Conservation (phyloP, 225 moss, liverwort and hornwort species). For the Thuidium tamariscinum region DNA sequence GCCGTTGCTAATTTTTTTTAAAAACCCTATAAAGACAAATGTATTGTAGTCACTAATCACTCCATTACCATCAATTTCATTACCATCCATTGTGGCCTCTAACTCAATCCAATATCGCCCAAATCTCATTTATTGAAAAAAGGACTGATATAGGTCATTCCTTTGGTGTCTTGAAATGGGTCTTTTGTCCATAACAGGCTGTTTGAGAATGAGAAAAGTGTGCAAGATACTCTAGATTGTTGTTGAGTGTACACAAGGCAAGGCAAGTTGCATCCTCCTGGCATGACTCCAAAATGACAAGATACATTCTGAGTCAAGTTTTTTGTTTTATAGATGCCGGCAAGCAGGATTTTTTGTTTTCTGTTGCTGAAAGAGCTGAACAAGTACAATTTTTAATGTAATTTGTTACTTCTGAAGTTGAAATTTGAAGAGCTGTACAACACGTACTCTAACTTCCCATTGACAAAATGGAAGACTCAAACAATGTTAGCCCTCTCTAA, state of each 20-base stretch:
- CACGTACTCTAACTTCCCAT: not conserved
- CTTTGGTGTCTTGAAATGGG: fast-evolving
- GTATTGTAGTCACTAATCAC: no score
- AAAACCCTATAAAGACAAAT: no score
- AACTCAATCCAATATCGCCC: no score
- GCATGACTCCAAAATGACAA: not conserved
- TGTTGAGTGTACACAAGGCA: no score
- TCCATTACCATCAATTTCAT: no score
- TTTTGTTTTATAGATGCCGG: not conserved
- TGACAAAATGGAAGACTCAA: not conserved
- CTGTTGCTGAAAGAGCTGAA: not conserved
- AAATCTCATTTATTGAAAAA: not conserved
- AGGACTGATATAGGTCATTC: fast-evolving
- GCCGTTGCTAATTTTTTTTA: no score
- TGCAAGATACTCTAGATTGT: not conserved
- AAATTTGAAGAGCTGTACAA: not conserved
- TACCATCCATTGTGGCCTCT: no score
- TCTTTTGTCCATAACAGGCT: no score
- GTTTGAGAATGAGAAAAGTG: not conserved
- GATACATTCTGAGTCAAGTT: not conserved
- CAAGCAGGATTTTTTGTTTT: not conserved
- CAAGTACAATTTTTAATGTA: not conserved
- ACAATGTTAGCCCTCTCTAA: not conserved
- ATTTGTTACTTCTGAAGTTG: not conserved
- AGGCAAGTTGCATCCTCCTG: not conserved